phyloP scores from a whole-genome alignment of 2,329 filamentous ascomycete species.

The Beauveria caledonica region DNA sequence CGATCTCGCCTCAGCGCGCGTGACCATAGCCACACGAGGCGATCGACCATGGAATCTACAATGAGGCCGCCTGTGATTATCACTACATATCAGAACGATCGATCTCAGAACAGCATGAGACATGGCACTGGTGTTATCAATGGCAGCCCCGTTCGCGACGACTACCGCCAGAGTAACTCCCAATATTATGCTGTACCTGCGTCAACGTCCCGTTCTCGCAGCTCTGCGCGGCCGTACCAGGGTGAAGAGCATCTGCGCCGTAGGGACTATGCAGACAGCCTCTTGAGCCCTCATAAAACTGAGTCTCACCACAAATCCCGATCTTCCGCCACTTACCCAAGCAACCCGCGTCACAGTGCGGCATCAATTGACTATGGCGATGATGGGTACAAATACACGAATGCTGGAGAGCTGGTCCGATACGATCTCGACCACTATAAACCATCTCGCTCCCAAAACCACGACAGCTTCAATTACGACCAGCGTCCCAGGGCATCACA shows the following conservation, averaged over 20 bases:
- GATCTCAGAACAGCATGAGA: constrained; percentile 31
- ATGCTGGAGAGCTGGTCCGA: constrained; percentile 50
- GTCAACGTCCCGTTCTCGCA: constrained; percentile 33
- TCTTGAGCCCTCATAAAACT: constrained; percentile 29
- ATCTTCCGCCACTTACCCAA: constrained; percentile 37
- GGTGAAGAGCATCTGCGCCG: constrained; percentile 43
- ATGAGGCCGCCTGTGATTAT: constrained; percentile 47
- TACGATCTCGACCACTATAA: constrained; percentile 51
- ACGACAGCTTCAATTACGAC: constrained; percentile 48
- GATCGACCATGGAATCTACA: constrained; percentile 43
- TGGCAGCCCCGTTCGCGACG: constrained; percentile 42
- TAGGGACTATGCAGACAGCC: constrained; percentile 40
- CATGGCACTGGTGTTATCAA: constrained; percentile 28
- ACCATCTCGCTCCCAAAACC: constrained; percentile 33
- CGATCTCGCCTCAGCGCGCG: constrained; percentile 37
- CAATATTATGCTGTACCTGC: constrained; percentile 22
- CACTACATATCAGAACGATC: constrained; percentile 41
- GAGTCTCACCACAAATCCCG: constrained; percentile 42
- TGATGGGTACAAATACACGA: constrained; percentile 56
- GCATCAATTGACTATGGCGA: constrained; percentile 45
- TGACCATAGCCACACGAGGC: constrained; percentile 40
- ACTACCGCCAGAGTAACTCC: constrained; percentile 43
- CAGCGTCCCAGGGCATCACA: constrained; percentile 48
- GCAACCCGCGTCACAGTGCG: constrained; percentile 33
- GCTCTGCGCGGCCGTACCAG: constrained; percentile 39